phyloP scores from a whole-genome alignment of 768 basidiomycete species.

The Pholiota molesta region DNA sequence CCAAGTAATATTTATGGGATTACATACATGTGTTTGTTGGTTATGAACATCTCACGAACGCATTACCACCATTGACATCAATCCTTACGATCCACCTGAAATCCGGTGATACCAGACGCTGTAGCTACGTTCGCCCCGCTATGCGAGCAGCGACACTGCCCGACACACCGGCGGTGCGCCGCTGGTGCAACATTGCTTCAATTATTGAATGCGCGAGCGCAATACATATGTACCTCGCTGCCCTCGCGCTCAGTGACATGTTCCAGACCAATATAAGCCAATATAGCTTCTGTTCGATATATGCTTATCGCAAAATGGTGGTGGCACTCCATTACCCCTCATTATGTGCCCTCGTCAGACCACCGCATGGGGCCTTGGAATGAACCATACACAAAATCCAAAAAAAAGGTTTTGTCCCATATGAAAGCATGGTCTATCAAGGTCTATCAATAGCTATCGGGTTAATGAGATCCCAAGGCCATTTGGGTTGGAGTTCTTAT shows the following conservation, averaged over 20 bases:
- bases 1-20: conserved; percentile 1
- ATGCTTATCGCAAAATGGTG: not conserved
- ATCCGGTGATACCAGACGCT: not conserved
- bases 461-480: not conserved
- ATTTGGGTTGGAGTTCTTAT: not conserved
- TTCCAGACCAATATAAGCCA: not conserved
- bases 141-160: not conserved
- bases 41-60: not conserved
- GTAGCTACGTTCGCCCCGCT: not conserved
- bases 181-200: not conserved
- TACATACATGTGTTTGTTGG: not conserved
- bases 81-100: not conserved
- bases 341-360: not conserved
- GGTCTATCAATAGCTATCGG: not conserved
- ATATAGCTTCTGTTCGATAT: not conserved
- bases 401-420: not conserved
- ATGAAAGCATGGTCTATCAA: not conserved
- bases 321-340: not conserved
- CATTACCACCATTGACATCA: no score
- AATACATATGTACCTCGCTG: not conserved
- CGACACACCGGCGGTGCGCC: not conserved
- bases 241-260: not conserved
- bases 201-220: not conserved
- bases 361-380: not conserved
- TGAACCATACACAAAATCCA: not conserved